Percentiles rank a stretch among this genome's conserved stretches.
Conservation (phyloP, 306 rosid genomes). For the Fragaria nilgerrensis region DNA sequence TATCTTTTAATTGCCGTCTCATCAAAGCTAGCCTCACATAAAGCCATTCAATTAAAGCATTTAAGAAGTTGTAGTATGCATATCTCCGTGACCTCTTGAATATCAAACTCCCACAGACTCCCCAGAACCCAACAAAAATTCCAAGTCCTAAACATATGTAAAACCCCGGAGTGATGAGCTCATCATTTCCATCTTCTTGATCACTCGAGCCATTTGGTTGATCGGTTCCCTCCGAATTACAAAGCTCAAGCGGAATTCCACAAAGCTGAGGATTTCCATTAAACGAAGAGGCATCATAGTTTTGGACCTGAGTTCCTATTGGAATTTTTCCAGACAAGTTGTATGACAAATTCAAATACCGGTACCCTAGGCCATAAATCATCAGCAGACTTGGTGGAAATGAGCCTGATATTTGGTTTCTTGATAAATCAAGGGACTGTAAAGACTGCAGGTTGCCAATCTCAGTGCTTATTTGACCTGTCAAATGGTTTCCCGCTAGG, state of each 20-base stretch:
- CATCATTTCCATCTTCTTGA: not conserved
- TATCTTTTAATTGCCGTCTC: not conserved
- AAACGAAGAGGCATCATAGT: not conserved
- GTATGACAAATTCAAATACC: conserved; percentile 11
- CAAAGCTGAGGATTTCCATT: conserved; percentile 18
- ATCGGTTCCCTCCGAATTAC: too few species aligned
- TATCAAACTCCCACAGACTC: conserved; percentile 27
- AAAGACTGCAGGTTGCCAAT: conserved; percentile 10
- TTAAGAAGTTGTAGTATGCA: conserved; percentile 12
- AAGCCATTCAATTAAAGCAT: not conserved
- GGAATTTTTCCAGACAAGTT: conserved; percentile 18
- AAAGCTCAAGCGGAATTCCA: conserved; percentile 6
- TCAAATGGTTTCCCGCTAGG: conserved; percentile 3
- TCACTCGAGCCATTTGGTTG: too few species aligned
- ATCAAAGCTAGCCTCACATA: not conserved
- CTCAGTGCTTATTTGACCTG: not conserved
- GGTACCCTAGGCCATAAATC: not conserved
- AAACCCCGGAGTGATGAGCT: conserved; percentile 15
- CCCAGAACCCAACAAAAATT: conserved; percentile 30
- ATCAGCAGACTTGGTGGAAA: not conserved
- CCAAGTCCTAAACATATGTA: conserved; percentile 11
- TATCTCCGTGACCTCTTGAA: conserved; percentile 15
- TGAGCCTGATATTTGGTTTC: not conserved
- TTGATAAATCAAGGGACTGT: conserved; percentile 17
- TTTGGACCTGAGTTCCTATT: not conserved